Conservation (phyloP, 2,329 filamentous ascomycete species). For the Aureobasidium sp. region DNA sequence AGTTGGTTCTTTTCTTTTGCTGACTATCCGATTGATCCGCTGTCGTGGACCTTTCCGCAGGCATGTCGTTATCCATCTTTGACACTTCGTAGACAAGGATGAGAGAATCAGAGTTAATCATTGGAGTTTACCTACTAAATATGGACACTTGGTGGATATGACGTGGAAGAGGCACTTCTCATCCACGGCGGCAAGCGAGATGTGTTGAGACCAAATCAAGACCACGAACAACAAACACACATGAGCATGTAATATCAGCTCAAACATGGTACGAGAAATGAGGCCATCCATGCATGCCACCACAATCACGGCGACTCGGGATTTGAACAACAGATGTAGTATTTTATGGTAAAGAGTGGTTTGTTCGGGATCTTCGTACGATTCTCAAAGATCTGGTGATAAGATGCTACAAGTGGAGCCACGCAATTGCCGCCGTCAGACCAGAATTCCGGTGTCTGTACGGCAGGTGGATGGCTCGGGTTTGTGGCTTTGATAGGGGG, state of each 20-base stretch:
- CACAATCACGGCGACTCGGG: background rate
- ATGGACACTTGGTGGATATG: background rate
- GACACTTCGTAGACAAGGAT: too few relatives aligned
- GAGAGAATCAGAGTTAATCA: too few relatives aligned
- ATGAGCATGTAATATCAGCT: background rate
- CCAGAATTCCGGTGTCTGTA: background rate
- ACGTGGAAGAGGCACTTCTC: background rate
- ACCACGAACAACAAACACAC: background rate
- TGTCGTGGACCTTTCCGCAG: background rate
- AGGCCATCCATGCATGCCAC: background rate
- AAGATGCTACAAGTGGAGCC: background rate
- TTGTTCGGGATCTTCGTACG: background rate
- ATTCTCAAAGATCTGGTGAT: background rate
- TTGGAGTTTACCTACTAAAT: too few relatives aligned
- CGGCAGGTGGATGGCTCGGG: background rate
- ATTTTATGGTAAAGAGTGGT: background rate
- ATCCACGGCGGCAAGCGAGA: background rate
- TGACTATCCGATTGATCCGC: background rate
- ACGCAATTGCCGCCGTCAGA: background rate
- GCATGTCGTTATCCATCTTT: background rate
- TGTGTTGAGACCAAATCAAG: background rate
- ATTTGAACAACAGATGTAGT: background rate
- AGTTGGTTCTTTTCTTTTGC: background rate
- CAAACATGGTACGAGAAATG: constrained; percentile 3
- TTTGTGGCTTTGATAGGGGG: background rate